These are phyloP conservation scores for Astrothelium macrocarpum DNA, from an alignment of 495 filamentous ascomycete species.

Conservation along the genomic window DNA sequence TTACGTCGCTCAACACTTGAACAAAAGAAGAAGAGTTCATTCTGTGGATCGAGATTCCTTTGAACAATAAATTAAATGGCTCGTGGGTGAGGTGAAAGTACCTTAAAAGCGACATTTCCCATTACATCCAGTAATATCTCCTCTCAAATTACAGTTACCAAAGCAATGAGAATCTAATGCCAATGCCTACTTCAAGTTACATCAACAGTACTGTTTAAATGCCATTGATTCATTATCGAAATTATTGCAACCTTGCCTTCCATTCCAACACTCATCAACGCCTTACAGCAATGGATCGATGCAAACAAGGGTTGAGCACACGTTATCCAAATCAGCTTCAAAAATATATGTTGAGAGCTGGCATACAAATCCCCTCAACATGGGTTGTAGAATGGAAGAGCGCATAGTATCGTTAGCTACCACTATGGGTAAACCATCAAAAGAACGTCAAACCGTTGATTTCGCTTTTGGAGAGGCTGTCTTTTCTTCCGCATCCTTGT, in stretches of 20 bases:
- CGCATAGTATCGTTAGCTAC: no score
- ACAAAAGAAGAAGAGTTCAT: no score
- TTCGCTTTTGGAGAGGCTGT: conserved; percentile 7
- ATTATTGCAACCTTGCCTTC: background rate
- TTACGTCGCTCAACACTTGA: no score
- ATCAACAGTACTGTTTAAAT: no score
- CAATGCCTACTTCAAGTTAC: no score
- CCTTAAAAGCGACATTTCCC: no score
- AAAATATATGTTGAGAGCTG: background rate
- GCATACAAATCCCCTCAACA: background rate
- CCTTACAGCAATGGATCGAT: no score
- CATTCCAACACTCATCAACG: background rate
- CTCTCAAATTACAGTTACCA: no score
- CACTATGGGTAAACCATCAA: background rate
- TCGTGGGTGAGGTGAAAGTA: background rate
- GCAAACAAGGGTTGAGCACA: no score
- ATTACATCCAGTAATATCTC: background rate
- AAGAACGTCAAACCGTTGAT: background rate
- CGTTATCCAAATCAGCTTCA: no score
- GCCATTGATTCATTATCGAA: background rate
- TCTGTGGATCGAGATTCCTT: no score
- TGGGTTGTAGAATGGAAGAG: background rate
- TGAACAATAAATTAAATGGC: background rate
- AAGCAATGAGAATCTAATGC: no score
- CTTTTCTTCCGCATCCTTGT: conserved; percentile 18